Evolutionary conservation across 2,329 filamentous ascomycete species (phyloP), one percentile per base, ranked within the genome.

Genomic region (Arachnomyces sp.): DNA sequence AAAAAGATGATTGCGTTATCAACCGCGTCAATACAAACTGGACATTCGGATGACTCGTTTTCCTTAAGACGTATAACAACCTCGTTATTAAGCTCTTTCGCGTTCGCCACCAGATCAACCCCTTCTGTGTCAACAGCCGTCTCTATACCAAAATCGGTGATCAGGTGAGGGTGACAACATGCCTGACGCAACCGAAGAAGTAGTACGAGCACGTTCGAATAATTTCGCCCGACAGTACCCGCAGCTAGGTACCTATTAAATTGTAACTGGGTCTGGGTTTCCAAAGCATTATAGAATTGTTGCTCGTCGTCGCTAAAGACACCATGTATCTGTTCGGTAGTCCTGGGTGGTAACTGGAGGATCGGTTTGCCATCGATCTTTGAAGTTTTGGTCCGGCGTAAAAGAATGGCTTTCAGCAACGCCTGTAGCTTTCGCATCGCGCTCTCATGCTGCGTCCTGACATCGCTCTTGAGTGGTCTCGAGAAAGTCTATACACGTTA

Each of bases 381-480:
- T 0, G 86, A 87, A 28, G 77, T 73, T 63, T 95, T 95, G 41
- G 82, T 89, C 14, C 89, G 82, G 18, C 88, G 82, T 36, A 95
- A 72, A 65, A 94, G 81, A 35, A 89, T 79, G 1, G 84, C 83
- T 52, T 86, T 87, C 29, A 94, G 74, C 4, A 95, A 62, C 4
- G 78, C 78, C 43, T 86, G 86, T 4, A 95, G 65, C 50, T 80
- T 77, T 38, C 66, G 65, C 80, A 94, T 86, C 2, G 81, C 80
- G 31, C 55, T 55, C 14, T 63, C 46, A 42, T 61, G 54, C 13
- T 46, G 21, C n/a, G 44, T 36, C 13, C 65, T 58, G 30, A 59
- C 52, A 4, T 47, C 51, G 2, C 52, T 54, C 44, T 75, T 76
- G 7, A 80, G 56, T 2, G 73, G 73, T 17, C 62, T 66, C 35